Conservation (phyloP, 148 eudicot species). For the Silene latifolia region DNA sequence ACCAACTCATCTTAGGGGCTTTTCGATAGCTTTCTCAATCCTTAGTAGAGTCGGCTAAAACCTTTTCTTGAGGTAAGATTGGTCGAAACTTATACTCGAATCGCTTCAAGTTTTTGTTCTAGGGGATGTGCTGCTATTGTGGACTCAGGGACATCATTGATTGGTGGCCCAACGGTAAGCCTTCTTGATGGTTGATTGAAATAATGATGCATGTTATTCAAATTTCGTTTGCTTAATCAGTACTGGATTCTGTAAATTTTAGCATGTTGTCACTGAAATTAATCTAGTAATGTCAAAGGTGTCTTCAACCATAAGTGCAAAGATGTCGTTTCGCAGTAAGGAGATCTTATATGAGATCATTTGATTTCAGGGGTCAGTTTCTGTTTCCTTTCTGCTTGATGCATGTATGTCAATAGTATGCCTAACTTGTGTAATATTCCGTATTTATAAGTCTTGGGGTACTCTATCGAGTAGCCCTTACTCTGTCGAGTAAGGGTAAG, state of each 20-base stretch:
- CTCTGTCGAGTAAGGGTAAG: too few species aligned
- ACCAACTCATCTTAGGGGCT: too few species aligned
- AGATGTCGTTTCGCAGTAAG: constrained; percentile 55
- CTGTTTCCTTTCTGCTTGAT: background rate
- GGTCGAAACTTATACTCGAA: background rate
- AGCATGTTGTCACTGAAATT: constrained; percentile 66
- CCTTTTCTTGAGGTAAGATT: background rate
- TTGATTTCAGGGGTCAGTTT: constrained; percentile 60
- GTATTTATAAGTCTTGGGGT: too few species aligned
- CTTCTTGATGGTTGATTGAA: background rate
- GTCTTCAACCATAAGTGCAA: constrained; percentile 68
- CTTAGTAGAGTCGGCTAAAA: background rate
- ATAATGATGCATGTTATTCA: background rate
- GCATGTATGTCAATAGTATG: background rate
- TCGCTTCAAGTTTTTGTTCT: constrained; percentile 57
- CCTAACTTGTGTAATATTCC: too few species aligned
- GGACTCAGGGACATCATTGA: constrained; percentile 84
- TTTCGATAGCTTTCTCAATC: too few species aligned
- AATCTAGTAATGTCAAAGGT: constrained; percentile 78
- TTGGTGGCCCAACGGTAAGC: constrained; percentile 80
- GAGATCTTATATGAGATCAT: constrained; percentile 77
- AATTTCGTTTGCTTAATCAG: too few species aligned
- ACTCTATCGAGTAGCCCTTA: too few species aligned
- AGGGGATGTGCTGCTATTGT: constrained; percentile 82
- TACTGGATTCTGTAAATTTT: constrained; percentile 18